A percentile compares a stretch with the other conserved stretches of the same genome.
Evolutionary conservation across 495 filamentous ascomycete species (phyloP).

Genomic region (Daldinia caldariorum): DNA sequence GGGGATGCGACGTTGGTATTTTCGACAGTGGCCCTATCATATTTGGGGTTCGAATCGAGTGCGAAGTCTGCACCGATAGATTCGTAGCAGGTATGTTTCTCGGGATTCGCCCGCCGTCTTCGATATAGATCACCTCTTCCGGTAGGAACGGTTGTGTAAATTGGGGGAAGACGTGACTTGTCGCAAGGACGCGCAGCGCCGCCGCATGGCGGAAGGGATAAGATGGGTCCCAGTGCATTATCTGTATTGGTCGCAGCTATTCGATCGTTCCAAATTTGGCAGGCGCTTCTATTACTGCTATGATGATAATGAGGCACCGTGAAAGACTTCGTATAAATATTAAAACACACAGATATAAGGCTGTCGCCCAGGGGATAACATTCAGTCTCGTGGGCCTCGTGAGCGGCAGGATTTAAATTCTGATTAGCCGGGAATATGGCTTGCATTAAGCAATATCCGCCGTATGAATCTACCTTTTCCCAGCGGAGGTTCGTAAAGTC

Average conservation of each 20-base stretch:
- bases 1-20: background rate
- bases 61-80: constrained; percentile 27
- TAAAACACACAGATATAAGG: constrained; percentile 46
- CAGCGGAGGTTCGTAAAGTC: constrained; percentile 34
- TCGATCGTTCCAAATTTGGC: constrained; percentile 43
- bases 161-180: constrained; percentile 7
- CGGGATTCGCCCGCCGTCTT: constrained; percentile 10
- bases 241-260: constrained; percentile 33
- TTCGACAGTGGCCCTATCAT: background rate
- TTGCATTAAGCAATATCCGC: constrained; percentile 45
- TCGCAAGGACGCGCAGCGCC: constrained; percentile 2
- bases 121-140: constrained; percentile 13
- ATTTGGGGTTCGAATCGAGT: constrained; percentile 22
- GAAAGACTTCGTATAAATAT: constrained; percentile 47
- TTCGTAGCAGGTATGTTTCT: constrained; percentile 4
- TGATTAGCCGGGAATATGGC: constrained; percentile 27
- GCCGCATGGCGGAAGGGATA: constrained; percentile 24
- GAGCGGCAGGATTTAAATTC: background rate
- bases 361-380: constrained; percentile 31
- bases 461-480: constrained; percentile 47
- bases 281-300: constrained; percentile 33
- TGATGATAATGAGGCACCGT: constrained; percentile 40
- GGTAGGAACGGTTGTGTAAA: constrained; percentile 25
- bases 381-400: constrained; percentile 17
- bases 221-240: constrained; percentile 12